These are phyloP conservation scores for Styphnolobium japonicum DNA, from an alignment of 306 rosid genomes.

Conservation along the genomic window DNA sequence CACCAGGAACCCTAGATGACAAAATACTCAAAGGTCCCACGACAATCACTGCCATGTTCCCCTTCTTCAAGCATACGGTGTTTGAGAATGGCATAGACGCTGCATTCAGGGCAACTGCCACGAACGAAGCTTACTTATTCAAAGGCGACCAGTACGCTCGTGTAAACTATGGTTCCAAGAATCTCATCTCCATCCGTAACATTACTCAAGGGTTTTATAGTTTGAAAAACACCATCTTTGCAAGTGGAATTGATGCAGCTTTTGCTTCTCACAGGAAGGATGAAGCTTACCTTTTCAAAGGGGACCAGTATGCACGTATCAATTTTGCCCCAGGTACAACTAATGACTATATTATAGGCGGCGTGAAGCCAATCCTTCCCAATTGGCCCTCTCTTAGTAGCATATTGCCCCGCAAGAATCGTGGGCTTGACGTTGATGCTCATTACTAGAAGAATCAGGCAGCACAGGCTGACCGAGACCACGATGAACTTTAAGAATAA, in stretches of 20 bases:
- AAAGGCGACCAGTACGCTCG: neutral
- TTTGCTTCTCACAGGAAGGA: neutral
- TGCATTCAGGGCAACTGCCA: neutral
- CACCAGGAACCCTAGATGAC: neutral
- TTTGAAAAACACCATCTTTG: neutral
- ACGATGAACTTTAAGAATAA: neutral
- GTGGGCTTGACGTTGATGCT: neutral
- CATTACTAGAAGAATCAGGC: too few species aligned
- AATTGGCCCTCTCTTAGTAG: neutral
- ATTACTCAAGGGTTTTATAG: neutral
- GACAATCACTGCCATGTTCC: neutral
- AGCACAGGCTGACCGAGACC: too few species aligned
- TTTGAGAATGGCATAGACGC: neutral
- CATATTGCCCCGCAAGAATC: neutral
- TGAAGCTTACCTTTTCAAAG: neutral
- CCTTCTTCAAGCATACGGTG: neutral
- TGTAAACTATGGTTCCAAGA: neutral
- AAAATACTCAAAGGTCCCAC: neutral
- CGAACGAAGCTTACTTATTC: neutral
- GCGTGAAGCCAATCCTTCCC: neutral
- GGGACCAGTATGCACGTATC: neutral
- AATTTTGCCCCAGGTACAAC: neutral
- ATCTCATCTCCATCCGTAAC: neutral
- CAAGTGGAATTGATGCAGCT: neutral
- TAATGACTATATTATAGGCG: neutral